These are phyloP conservation scores for Ophiostoma triangulosporum DNA, from an alignment of 2,329 filamentous ascomycete species.

Conservation along the genomic window DNA sequence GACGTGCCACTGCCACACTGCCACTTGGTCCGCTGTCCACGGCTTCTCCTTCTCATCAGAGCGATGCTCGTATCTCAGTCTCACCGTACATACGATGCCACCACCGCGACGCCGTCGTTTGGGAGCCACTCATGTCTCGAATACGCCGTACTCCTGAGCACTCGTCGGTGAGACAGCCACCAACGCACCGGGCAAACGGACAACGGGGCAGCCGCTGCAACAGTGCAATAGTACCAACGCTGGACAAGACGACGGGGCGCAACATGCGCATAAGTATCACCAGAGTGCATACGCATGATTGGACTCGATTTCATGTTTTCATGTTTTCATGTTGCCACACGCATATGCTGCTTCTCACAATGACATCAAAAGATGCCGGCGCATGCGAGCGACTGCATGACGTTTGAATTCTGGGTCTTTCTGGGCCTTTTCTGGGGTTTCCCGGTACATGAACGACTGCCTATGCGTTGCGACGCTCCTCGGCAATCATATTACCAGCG, in stretches of 20 bases:
- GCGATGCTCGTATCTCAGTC: background rate
- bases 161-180: background rate
- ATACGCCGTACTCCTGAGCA: background rate
- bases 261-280: no score
- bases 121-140: background rate
- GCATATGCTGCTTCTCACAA: background rate
- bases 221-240: background rate
- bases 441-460: background rate
- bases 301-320: no score
- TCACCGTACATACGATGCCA: background rate
- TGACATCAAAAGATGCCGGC: background rate
- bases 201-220: background rate
- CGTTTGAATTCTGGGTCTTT: background rate
- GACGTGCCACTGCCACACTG: background rate
- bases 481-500: no score
- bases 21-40: no score
- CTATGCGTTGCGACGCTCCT: background rate
- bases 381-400: background rate
- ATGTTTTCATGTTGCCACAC: background rate
- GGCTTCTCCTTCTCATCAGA: no score
- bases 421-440: background rate
- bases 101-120: background rate
- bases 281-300: background rate
- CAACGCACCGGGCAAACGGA: background rate
- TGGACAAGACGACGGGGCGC: background rate